Percentiles rank a stretch among this genome's conserved stretches.
These are phyloP conservation scores for Salix purpurea DNA, from an alignment of 345 rosid species.

Conservation along the genomic window DNA sequence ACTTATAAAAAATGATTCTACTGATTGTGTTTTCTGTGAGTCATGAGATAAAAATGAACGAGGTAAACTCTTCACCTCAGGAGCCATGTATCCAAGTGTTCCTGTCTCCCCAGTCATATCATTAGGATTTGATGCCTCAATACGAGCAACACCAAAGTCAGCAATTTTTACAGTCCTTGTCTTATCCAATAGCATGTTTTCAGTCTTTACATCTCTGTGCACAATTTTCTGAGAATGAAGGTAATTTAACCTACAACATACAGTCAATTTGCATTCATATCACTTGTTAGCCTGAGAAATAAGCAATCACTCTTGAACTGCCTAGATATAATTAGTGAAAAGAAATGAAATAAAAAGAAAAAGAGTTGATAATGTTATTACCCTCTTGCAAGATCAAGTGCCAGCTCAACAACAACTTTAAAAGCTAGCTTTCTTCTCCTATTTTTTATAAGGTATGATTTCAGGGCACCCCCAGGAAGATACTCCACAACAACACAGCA, in stretches of 20 bases:
- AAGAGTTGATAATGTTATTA: constrained; percentile 17
- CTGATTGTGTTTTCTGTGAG: neutral
- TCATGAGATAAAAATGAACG: neutral
- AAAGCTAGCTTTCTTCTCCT: constrained; percentile 84
- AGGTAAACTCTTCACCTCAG: constrained; percentile 61
- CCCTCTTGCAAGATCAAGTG: constrained; percentile 99
- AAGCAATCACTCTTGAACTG: neutral
- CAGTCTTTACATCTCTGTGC: constrained; percentile 98
- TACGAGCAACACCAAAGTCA: constrained; percentile 98
- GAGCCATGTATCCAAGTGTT: constrained; percentile 99
- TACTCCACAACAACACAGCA: constrained; percentile 98
- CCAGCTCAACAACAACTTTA: constrained; percentile 88
- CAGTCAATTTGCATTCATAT: neutral
- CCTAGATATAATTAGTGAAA: neutral
- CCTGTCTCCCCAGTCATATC: constrained; percentile 99
- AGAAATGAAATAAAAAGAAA: constrained; percentile 3
- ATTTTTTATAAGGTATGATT: constrained; percentile 81
- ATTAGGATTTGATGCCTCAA: constrained; percentile 97
- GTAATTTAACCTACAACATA: constrained; percentile 73
- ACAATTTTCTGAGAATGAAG: constrained; percentile 95
- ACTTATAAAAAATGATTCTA: neutral
- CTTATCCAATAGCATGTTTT: constrained; percentile 95
- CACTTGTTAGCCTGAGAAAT: constrained; percentile 1
- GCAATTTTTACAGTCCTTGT: constrained; percentile 80
- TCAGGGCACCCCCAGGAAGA: constrained; percentile 90